Conservation (phyloP, 306 rosid genomes). For the Rosa rugosa region DNA sequence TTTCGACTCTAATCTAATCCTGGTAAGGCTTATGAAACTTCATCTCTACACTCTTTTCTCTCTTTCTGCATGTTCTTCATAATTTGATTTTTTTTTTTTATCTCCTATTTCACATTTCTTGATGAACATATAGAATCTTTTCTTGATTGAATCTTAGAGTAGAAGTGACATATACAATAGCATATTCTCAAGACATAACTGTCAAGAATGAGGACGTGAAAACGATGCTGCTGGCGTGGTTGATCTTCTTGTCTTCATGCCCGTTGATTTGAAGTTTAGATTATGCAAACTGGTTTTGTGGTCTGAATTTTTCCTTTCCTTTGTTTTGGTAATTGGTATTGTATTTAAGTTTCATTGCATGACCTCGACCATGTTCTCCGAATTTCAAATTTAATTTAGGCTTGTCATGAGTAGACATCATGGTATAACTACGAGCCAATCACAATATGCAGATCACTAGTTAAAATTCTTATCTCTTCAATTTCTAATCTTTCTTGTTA, state of each 20-base stretch:
- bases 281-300: neutral
- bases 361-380: neutral
- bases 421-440: too few species aligned
- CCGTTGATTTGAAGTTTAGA: neutral
- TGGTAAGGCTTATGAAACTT: neutral
- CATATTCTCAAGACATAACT: slow-evolving; percentile 1
- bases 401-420: neutral
- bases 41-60: neutral
- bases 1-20: neutral
- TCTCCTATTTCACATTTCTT: neutral
- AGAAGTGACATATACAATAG: neutral
- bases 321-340: neutral
- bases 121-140: neutral
- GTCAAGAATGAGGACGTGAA: neutral
- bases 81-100: too few species aligned
- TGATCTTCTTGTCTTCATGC: neutral
- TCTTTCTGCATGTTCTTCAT: neutral
- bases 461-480: too few species aligned
- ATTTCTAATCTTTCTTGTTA: too few species aligned
- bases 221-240: neutral
- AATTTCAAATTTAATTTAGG: neutral
- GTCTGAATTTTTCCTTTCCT: neutral
- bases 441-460: too few species aligned
- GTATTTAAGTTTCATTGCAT: neutral
- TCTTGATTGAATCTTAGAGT: neutral